phyloP scores from a whole-genome alignment of 805 yeast genomes.

The Candida coquimbonensis region DNA sequence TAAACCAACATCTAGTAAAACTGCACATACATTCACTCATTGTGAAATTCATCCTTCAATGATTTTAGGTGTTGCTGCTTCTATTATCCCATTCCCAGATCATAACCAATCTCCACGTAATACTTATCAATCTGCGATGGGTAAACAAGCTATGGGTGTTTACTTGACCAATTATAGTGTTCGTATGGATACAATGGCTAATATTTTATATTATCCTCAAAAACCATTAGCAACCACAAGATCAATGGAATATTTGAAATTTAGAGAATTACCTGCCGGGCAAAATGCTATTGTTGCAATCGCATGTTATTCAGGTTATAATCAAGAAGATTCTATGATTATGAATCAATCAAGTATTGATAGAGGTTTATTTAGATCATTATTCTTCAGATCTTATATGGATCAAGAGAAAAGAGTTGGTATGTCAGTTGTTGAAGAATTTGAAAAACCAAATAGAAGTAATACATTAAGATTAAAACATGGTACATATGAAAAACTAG shows the following conservation, averaged over 20 bases:
- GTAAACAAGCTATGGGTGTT: conserved; percentile 99
- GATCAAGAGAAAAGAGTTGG: conserved; percentile 98
- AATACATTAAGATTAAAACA: conserved; percentile 94
- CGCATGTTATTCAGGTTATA: conserved; percentile 96
- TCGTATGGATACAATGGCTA: conserved; percentile 99
- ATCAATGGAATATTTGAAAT: conserved; percentile 94
- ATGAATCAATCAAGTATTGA: conserved; percentile 98
- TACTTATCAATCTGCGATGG: conserved; percentile 99
- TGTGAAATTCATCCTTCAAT: conserved; percentile 98
- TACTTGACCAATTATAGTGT: conserved; percentile 90
- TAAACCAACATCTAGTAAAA: conserved; percentile 55
- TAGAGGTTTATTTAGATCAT: conserved; percentile 90
- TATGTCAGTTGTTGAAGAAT: conserved; percentile 96
- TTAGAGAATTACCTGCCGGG: conserved; percentile 97
- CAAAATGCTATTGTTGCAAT: conserved; percentile 98
- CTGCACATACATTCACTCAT: conserved; percentile 85
- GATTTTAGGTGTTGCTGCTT: conserved; percentile 98
- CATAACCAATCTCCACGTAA: conserved; percentile 99
- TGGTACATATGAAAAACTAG: conserved; percentile 96
- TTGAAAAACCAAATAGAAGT: conserved; percentile 93
- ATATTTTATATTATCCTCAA: conserved; percentile 93
- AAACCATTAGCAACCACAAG: conserved; percentile 97
- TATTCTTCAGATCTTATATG: conserved; percentile 96
- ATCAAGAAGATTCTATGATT: conserved; percentile 99
- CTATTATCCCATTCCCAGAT: conserved; percentile 98